phyloP scores from a whole-genome alignment of 2,329 filamentous ascomycete species.

The Alternaria longipes region DNA sequence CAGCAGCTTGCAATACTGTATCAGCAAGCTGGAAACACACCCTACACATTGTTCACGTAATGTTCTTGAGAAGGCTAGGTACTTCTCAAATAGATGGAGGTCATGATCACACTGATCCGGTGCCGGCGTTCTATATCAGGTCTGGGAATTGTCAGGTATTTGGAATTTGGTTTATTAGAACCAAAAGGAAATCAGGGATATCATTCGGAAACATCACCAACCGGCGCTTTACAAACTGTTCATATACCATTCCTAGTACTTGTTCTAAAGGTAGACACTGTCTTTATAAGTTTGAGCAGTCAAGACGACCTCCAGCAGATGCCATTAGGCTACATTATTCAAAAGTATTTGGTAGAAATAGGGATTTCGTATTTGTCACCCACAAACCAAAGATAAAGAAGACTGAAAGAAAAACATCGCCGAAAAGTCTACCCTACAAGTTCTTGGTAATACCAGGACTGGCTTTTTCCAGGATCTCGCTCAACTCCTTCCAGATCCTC shows the following conservation, averaged over 20 bases:
- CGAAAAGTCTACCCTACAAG: not conserved
- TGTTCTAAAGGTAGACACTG: not conserved
- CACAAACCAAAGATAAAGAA: not conserved
- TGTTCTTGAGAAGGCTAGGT: constrained; percentile 4
- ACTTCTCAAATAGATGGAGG: constrained; percentile 10
- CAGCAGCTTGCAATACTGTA: constrained; percentile 10
- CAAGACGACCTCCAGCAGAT: not conserved
- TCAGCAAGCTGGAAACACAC: constrained; percentile 8
- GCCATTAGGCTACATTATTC: not conserved
- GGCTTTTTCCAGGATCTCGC: constrained; percentile 46
- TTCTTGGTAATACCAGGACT: constrained; percentile 28
- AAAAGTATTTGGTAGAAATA: not conserved
- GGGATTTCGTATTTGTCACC: not conserved
- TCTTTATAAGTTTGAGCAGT: not conserved
- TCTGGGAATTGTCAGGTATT: not conserved
- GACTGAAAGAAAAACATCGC: not conserved
- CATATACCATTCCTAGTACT: not conserved
- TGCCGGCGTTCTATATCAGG: not conserved
- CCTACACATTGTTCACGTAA: constrained; percentile 2
- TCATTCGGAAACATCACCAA: not conserved
- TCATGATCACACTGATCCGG: not conserved
- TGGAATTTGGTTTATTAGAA: not conserved
- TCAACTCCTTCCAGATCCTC: constrained; percentile 51
- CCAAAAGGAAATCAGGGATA: not conserved
- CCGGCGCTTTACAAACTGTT: not conserved